Base-by-base conservation (phyloP, 179 eudicot genomes). In the Camellia oleifera region DNA sequence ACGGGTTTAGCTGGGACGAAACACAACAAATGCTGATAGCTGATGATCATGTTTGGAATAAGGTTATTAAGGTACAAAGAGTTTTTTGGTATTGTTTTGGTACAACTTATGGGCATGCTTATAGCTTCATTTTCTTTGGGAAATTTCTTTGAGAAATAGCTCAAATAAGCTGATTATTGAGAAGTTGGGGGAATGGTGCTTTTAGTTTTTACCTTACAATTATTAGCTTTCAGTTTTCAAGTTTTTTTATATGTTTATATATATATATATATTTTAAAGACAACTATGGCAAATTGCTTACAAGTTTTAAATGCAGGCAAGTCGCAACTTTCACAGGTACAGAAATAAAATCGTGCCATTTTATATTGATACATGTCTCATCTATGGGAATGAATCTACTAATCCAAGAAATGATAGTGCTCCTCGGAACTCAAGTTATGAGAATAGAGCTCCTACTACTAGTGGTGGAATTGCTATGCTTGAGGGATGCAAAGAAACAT, bases 1-100 rank as follows among this genome's bases (percentile, higher is more conserved):
- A 13, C 10, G 77, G 77, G 12, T 74, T 57, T 74, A 56, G 65
- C 62, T 74, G 77, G 77, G 77, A 74, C 20, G 46, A 56, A 56
- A 74, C 14, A 57, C 77, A 40, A 26, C 77, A 56, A 12, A 56
- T 74, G 77, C 23, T 74, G 65, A 57, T 13, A 40, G 77, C 77
- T 14, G 52, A 57, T 13, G 65, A 74, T 57, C 65, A 6, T 40
- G 77, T 40, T 15, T 74, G 77, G 77, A 56, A 32, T 6, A 74
- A 17, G 62, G 65, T 74, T 57, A 6, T 74, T 12, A 74, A 74
- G 77, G 77, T 74, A 74, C 0, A 53, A 10, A 54, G 2, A 54
- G 17, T 20, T 74, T 15, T 74, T 23, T 23, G 14, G 11, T 13
- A 11, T 10, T 57, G 17, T 57, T 11, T 57, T 57, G 0, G 54